Base-by-base conservation (phyloP, 306 rosid genomes). In the Urtica urens region DNA sequence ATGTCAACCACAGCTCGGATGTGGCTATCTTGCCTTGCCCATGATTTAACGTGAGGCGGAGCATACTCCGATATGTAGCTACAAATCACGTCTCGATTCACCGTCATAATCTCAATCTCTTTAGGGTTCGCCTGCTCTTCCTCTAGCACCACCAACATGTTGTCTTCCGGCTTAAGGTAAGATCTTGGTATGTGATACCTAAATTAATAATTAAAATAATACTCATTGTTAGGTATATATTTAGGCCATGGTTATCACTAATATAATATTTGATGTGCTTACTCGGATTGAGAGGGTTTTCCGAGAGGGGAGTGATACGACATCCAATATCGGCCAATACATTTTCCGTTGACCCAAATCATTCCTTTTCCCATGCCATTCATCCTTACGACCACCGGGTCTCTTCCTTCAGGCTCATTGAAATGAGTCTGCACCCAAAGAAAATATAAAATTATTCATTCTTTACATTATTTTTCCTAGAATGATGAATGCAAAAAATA, bases 171-270 rank as follows among this genome's bases (percentile, higher is more conserved):
- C 41, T 75, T 73, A 0, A 85, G 38, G 72, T 12, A 82, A 20
- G 78, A 3, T 67, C 99, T 82, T 23, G 96, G 94, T 58, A 92
- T 77, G 64, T 85, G 94, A 66, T 77, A 90, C 67, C 96, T 87
- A 63, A 44, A 51, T 10, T 38, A n/a, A 47, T 13, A 26, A 23
- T 9, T 27, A 9, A 46, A 19, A 43, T 18, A 26, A 10, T 12
- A n/a, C 24, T 15, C 2, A n/a, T n/a, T n/a, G n/a, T n/a, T n/a
- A n/a, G n/a, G n/a, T n/a, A n/a, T n/a, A n/a, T n/a, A n/a, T n/a
- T n/a, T n/a, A n/a, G n/a, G n/a, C n/a, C n/a, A n/a, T n/a, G n/a
- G n/a, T 4, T 28, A 28, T 10, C 33, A 28, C 10, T 4, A 28
- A 4, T 10, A 28, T 28, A 28, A 28, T 4, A 28, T 28, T 28